Evolutionary conservation across 441 rosid species (phyloP).

Genomic region (Codiaeum variegatum): DNA sequence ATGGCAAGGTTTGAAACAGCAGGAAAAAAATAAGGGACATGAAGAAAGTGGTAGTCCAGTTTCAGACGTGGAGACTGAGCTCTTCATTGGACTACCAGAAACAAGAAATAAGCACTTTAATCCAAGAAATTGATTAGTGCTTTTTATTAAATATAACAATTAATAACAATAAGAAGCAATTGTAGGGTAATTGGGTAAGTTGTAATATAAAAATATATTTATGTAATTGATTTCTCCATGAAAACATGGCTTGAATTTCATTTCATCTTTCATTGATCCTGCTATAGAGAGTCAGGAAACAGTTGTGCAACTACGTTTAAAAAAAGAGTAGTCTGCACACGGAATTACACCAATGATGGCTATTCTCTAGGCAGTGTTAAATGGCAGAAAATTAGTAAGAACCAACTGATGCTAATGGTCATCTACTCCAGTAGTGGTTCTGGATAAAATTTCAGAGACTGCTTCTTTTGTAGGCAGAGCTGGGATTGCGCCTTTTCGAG

Average conservation of each 20-base stretch:
- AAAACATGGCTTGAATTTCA: background rate
- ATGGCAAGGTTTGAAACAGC: conserved; percentile 20
- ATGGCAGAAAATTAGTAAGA: background rate
- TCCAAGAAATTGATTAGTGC: conserved; percentile 6
- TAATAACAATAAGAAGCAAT: conserved; percentile 5
- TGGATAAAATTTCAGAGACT: conserved; percentile 18
- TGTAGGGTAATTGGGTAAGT: conserved; percentile 3
- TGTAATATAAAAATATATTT: too few species aligned
- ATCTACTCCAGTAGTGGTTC: background rate
- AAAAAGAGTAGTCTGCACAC: too few species aligned
- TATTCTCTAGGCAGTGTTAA: background rate
- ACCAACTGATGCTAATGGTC: background rate
- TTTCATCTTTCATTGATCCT: background rate
- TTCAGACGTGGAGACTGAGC: conserved; percentile 85
- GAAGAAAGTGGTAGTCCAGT: conserved; percentile 49
- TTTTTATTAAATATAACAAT: background rate
- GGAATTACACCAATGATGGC: background rate
- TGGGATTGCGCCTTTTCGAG: conserved; percentile 36
- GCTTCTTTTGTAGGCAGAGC: conserved; percentile 29
- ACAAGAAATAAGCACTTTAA: conserved; percentile 31
- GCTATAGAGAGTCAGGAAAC: background rate
- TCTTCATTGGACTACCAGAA: conserved; percentile 71
- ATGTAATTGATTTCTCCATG: background rate
- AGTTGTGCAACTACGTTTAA: background rate
- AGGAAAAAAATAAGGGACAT: conserved; percentile 4